These are phyloP conservation scores for Zarea fungicola DNA, from an alignment of 2,329 filamentous ascomycete genomes.

Conservation along the genomic window DNA sequence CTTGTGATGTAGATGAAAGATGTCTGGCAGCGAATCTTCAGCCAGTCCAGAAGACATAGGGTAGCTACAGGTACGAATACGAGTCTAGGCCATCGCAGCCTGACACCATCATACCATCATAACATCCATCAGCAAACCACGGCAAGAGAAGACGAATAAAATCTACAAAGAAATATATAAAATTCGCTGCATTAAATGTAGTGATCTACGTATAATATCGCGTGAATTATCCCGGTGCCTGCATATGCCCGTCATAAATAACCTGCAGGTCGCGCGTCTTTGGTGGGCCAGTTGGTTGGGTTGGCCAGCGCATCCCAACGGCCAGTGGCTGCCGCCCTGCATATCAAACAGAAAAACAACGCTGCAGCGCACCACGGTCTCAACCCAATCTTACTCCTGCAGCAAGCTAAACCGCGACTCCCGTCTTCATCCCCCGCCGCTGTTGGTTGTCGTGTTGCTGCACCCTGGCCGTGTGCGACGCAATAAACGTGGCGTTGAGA, in stretches of 20 bases:
- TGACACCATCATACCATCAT: no score
- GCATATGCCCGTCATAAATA: slow-evolving; percentile 5
- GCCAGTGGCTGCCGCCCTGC: background rate
- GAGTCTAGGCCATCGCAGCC: no score
- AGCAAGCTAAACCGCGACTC: background rate
- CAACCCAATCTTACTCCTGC: background rate
- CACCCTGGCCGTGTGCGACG: background rate
- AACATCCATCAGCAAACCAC: no score
- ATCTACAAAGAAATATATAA: no score
- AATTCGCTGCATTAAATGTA: no score
- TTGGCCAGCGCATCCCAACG: background rate
- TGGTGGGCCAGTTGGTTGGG: background rate
- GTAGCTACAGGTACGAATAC: no score
- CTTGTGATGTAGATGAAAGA: no score
- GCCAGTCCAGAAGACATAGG: no score
- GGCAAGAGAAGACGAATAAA: no score
- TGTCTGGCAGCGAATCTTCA: no score
- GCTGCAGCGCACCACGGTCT: background rate
- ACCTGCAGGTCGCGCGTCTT: background rate
- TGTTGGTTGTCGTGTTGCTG: no score
- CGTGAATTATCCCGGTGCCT: background rate
- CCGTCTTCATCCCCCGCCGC: background rate
- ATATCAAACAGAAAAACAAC: background rate
- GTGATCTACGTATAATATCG: background rate
- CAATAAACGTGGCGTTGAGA: background rate